Evolutionary conservation across 805 yeast species (phyloP).

Genomic region (Barnettozyma californica): DNA sequence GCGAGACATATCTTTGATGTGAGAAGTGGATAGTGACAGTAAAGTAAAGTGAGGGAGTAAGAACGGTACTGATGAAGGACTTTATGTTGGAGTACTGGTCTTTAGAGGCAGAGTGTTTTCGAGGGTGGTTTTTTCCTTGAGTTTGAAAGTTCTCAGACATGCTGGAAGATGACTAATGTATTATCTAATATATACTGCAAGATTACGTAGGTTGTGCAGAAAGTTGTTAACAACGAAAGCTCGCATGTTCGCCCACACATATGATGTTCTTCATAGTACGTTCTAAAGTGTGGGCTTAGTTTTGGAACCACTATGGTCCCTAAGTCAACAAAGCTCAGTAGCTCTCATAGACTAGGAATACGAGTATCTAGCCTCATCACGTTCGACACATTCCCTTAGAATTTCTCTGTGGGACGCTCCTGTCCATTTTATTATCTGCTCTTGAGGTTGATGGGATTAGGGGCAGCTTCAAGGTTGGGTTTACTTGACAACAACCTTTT

Average conservation of each 20-base stretch:
- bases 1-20: slow-evolving; percentile 24
- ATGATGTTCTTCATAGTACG: too few relatives aligned
- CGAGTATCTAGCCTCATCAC: not conserved
- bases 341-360: not conserved
- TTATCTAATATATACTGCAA: not conserved
- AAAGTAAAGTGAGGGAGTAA: not conserved
- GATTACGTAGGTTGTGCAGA: not conserved
- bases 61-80: not conserved
- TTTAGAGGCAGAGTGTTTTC: not conserved
- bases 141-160: not conserved
- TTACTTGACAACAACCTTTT: not conserved
- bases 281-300: too few relatives aligned
- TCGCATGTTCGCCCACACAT: too few relatives aligned
- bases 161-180: not conserved
- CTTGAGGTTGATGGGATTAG: too few relatives aligned
- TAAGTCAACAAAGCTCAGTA: not conserved
- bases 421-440: too few relatives aligned
- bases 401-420: too few relatives aligned
- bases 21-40: not conserved
- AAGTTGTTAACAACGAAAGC: too few relatives aligned
- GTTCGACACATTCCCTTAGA: too few relatives aligned
- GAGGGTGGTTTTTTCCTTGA: not conserved
- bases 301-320: not conserved
- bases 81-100: not conserved
- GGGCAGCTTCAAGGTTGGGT: not conserved